These are phyloP conservation scores for Cymbidium sinense DNA, from an alignment of 106 monocot genomes.

Conservation along the genomic window DNA sequence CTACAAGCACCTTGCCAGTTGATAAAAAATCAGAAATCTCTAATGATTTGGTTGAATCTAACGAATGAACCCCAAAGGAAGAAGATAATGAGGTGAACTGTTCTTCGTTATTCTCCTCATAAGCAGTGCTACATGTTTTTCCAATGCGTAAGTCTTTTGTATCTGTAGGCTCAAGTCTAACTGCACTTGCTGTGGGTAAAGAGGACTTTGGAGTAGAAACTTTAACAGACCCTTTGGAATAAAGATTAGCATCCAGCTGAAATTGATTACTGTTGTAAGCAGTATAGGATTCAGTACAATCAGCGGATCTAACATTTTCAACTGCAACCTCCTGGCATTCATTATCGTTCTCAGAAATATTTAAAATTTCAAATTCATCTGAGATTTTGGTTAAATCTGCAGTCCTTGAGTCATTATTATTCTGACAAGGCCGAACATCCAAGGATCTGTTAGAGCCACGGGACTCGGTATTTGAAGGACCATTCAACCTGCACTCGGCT, in stretches of 20 bases:
- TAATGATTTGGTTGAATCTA: slow-evolving; percentile 10
- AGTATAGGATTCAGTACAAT: too few relatives aligned
- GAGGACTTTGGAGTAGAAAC: not conserved
- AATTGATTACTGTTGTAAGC: too few relatives aligned
- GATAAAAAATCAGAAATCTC: slow-evolving; percentile 8
- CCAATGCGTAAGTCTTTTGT: not conserved
- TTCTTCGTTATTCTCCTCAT: not conserved
- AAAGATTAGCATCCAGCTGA: not conserved
- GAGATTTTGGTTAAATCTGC: not conserved
- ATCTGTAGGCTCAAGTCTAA: not conserved
- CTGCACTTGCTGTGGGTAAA: not conserved
- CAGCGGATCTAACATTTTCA: not conserved
- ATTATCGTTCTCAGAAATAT: not conserved
- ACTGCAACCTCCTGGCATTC: not conserved
- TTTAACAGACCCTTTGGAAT: not conserved
- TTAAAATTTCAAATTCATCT: not conserved
- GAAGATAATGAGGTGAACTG: slow-evolving; percentile 4
- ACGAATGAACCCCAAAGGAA: slow-evolving; percentile 9
- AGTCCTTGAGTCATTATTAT: not conserved
- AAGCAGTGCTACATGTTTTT: slow-evolving; percentile 1
- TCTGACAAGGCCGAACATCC: not conserved
- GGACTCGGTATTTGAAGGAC: not conserved
- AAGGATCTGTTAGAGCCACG: not conserved
- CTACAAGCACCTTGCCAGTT: slow-evolving; percentile 12
- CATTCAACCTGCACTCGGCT: not conserved